phyloP scores from a whole-genome alignment of 106 monocot genomes.

The Dendrobium catenatum region DNA sequence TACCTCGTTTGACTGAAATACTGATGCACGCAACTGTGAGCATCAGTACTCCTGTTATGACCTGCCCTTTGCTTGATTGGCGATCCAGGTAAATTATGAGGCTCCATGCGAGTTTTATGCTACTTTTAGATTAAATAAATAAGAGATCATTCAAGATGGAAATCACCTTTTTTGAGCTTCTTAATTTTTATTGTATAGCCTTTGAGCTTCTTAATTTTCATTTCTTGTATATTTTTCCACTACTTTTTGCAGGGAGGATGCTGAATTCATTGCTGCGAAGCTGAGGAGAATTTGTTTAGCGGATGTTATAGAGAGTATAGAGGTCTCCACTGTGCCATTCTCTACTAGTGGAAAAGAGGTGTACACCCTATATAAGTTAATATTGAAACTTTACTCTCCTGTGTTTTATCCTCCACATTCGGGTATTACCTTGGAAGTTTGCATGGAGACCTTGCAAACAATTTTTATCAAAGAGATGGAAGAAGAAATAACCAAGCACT shows the following conservation, averaged over 20 bases:
- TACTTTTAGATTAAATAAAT: background rate
- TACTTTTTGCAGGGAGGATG: conserved; percentile 54
- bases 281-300: conserved; percentile 60
- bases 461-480: conserved; percentile 64
- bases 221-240: no score
- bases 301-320: conserved; percentile 69
- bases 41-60: conserved; percentile 85
- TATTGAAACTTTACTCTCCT: conserved; percentile 55
- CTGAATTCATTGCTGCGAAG: conserved; percentile 58
- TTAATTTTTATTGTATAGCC: background rate
- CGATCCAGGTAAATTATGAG: conserved; percentile 32
- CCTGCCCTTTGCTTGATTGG: conserved; percentile 53
- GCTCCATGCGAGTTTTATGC: background rate
- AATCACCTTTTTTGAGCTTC: background rate
- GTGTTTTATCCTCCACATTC: conserved; percentile 53
- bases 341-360: conserved; percentile 20
- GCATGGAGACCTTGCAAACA: conserved; percentile 18
- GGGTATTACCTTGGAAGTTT: conserved; percentile 38
- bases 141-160: background rate
- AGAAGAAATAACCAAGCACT: conserved; percentile 54
- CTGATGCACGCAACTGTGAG: conserved; percentile 65
- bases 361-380: conserved; percentile 61
- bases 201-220: no score
- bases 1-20: conserved; percentile 90
- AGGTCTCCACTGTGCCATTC: conserved; percentile 64